These are phyloP conservation scores for Colletotrichum orbiculare DNA, from an alignment of 2,329 filamentous ascomycete species.

Conservation along the genomic window DNA sequence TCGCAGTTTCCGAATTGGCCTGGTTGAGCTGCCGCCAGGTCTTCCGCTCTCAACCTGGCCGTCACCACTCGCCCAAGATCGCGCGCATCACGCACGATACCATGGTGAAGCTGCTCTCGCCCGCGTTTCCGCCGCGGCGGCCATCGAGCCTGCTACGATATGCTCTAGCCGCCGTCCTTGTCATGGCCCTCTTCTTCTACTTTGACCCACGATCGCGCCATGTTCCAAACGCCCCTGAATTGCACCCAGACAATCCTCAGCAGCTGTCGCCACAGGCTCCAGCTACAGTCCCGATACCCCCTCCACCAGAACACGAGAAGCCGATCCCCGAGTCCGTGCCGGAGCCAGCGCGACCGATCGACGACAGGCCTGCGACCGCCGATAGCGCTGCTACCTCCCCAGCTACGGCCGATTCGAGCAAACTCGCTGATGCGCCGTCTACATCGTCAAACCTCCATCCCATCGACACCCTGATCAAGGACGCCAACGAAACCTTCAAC, in stretches of 20 bases:
- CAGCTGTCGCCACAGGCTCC: constrained; percentile 36
- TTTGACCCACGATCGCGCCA: constrained; percentile 34
- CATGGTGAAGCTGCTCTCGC: constrained; percentile 47
- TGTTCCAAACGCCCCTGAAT: constrained; percentile 16
- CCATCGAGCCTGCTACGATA: constrained; percentile 66
- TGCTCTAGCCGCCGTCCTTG: constrained; percentile 71
- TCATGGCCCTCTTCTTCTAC: constrained; percentile 51
- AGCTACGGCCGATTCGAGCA: background rate
- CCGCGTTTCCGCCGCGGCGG: constrained; percentile 55
- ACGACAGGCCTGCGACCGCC: background rate
- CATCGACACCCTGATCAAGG: constrained; percentile 57
- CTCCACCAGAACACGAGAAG: constrained; percentile 22
- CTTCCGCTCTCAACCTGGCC: background rate
- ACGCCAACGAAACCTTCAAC: constrained; percentile 52
- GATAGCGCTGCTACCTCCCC: background rate
- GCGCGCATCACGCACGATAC: background rate
- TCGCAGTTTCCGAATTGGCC: constrained; percentile 18
- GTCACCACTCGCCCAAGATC: background rate
- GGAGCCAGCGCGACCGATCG: constrained; percentile 12
- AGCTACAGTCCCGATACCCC: constrained; percentile 32
- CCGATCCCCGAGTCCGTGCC: constrained; percentile 27
- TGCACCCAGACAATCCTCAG: constrained; percentile 10
- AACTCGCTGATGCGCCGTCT: constrained; percentile 34
- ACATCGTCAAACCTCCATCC: constrained; percentile 48
- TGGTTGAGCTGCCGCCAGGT: constrained; percentile 34